phyloP scores from a whole-genome alignment of 2,329 filamentous ascomycete genomes.

The Dactylellina haptotyla region DNA sequence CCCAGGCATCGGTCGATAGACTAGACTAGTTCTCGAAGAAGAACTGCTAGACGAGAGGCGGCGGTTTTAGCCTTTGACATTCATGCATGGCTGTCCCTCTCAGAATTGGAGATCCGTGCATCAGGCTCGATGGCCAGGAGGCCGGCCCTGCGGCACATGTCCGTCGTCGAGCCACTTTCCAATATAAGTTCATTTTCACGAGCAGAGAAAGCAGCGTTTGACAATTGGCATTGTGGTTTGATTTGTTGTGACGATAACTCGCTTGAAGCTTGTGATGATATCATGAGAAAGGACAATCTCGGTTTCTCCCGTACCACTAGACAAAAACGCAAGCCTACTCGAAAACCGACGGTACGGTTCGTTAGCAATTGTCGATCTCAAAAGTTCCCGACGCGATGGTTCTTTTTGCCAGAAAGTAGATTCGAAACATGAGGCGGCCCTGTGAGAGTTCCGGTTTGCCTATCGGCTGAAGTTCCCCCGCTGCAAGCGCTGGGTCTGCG shows the following conservation, averaged over 20 bases:
- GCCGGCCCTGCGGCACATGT: slow-evolving; percentile 4
- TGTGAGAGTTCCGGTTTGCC: slow-evolving; percentile 41
- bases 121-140: slow-evolving; percentile 13
- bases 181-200: too few species aligned
- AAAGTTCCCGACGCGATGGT: slow-evolving; percentile 39
- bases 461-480: slow-evolving; percentile 50
- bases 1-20: slow-evolving; percentile 43
- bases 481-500: slow-evolving; percentile 18
- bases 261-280: slow-evolving; percentile 18
- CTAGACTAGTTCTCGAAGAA: slow-evolving; percentile 52
- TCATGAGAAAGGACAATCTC: not conserved
- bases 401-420: slow-evolving; percentile 33
- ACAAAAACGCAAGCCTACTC: not conserved
- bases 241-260: not conserved
- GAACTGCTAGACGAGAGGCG: slow-evolving; percentile 52
- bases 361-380: slow-evolving; percentile 33
- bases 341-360: slow-evolving; percentile 40
- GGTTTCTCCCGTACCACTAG: not conserved
- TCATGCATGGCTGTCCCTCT: slow-evolving; percentile 33
- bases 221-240: not conserved
- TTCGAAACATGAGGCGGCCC: slow-evolving; percentile 36
- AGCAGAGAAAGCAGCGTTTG: not conserved
- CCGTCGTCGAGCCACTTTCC: too few species aligned
- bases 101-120: slow-evolving; percentile 49
- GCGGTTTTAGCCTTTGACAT: slow-evolving; percentile 48